phyloP scores from a whole-genome alignment of 441 rosid genomes.

The Sinapis alba region DNA sequence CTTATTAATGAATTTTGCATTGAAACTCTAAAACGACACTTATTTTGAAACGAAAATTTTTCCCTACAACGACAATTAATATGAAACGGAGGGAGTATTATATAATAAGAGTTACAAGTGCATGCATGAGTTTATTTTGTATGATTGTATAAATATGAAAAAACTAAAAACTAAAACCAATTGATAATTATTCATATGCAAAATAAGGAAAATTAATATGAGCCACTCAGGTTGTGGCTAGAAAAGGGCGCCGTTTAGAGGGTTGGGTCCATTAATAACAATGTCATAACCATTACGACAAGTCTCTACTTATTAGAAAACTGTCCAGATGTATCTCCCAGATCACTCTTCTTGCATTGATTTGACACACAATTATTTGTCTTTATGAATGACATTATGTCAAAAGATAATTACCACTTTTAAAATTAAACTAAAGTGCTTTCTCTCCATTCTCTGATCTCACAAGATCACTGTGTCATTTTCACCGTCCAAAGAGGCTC shows the following conservation, averaged over 20 bases:
- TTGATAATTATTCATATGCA: background rate
- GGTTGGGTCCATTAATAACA: background rate
- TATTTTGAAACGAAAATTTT: no score
- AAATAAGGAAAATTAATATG: background rate
- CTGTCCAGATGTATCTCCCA: background rate
- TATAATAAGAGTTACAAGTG: background rate
- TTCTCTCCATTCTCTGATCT: background rate
- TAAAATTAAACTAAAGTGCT: background rate
- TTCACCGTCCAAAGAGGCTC: constrained; percentile 34
- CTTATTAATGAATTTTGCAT: no score
- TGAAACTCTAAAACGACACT: no score
- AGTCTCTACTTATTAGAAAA: background rate
- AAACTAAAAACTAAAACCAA: background rate
- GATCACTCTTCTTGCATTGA: background rate
- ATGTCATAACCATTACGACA: background rate
- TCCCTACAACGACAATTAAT: no score
- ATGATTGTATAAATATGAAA: background rate
- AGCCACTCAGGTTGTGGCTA: background rate
- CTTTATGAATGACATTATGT: background rate
- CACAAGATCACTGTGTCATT: background rate
- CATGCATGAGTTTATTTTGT: background rate
- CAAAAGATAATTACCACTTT: background rate
- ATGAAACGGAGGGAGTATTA: no score
- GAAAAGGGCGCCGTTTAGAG: constrained; percentile 28
- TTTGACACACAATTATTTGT: constrained; percentile 11